A percentile compares a stretch with the other conserved stretches of the same genome.
Conservation (phyloP, 192 early-diverging fungal genomes). For the Coemansia sp. region DNA sequence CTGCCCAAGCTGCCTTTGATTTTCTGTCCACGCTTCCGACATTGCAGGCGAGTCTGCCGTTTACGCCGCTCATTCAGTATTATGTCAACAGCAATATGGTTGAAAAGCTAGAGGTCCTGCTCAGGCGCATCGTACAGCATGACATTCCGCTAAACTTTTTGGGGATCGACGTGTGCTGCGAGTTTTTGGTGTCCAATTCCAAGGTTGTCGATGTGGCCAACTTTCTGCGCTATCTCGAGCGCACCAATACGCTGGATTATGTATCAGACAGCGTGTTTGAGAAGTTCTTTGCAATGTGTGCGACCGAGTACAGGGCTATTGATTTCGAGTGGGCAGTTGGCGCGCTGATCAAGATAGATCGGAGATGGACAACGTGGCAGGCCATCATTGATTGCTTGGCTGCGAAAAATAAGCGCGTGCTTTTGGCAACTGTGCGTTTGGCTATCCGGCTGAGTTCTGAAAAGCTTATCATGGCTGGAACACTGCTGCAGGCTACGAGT, state of each 20-base stretch:
- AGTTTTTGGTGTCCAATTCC: conserved; percentile 12
- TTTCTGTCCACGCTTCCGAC: conserved; percentile 26
- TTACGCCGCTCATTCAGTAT: conserved; percentile 33
- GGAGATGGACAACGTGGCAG: conserved; percentile 6
- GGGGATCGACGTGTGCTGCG: conserved; percentile 25
- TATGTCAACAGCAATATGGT: conserved; percentile 20
- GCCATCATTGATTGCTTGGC: conserved; percentile 16
- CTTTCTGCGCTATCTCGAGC: conserved; percentile 48
- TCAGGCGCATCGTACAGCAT: conserved; percentile 30
- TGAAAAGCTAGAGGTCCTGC: conserved; percentile 20
- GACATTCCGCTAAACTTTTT: conserved; percentile 17
- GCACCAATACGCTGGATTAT: conserved; percentile 7
- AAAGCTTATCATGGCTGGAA: conserved; percentile 1
- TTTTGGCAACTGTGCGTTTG: conserved; percentile 13
- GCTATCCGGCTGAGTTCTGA: conserved; percentile 3
- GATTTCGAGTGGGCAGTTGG: conserved; percentile 40
- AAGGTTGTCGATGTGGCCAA: conserved; percentile 22
- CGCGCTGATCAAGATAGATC: background rate
- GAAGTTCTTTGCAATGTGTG: conserved; percentile 16
- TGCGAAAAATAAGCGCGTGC: conserved; percentile 1
- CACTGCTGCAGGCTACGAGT: conserved; percentile 10
- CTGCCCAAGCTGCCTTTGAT: conserved; percentile 23
- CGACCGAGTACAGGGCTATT: conserved; percentile 14
- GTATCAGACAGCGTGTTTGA: conserved; percentile 21
- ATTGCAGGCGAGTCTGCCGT: conserved; percentile 18